phyloP scores from a whole-genome alignment of 1,284 basidiomycete species.

The Amylostereum areolatum region DNA sequence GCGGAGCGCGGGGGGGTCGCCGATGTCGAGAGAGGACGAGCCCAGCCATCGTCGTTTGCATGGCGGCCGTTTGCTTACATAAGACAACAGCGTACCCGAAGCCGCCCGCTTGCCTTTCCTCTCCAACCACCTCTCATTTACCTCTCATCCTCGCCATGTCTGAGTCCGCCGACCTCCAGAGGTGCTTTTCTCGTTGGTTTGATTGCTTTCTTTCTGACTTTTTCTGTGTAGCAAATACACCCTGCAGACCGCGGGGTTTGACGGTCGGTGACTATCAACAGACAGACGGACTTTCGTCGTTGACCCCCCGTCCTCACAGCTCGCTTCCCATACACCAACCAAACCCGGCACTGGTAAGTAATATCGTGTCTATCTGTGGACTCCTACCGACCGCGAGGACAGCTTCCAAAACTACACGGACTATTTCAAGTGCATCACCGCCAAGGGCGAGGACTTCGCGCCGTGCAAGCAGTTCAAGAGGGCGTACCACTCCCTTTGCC shows the following conservation, averaged over 20 bases:
- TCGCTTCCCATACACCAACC: slow-evolving; percentile 95
- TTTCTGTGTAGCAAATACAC: slow-evolving; percentile 61
- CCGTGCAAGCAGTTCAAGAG: slow-evolving; percentile 99
- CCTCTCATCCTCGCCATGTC: slow-evolving; percentile 46
- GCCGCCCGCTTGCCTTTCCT: slow-evolving; percentile 18
- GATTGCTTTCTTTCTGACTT: slow-evolving; percentile 6
- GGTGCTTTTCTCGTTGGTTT: slow-evolving; percentile 32
- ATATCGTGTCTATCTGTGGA: background rate
- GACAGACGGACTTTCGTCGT: background rate
- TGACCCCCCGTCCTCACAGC: slow-evolving; percentile 36
- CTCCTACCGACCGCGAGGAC: slow-evolving; percentile 6
- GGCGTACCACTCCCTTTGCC: slow-evolving; percentile 95
- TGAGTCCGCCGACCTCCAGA: slow-evolving; percentile 39
- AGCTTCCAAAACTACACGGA: slow-evolving; percentile 96
- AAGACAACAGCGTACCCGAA: slow-evolving; percentile 8
- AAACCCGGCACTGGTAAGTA: slow-evolving; percentile 87
- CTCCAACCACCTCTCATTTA: slow-evolving; percentile 36
- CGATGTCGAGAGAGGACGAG: background rate
- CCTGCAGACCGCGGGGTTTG: slow-evolving; percentile 83
- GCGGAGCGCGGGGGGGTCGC: background rate
- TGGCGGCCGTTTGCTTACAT: slow-evolving; percentile 8
- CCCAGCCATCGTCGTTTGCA: background rate
- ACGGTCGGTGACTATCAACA: slow-evolving; percentile 47
- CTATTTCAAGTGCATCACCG: slow-evolving; percentile 96
- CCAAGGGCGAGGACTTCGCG: slow-evolving; percentile 96